Evolutionary conservation across 2,329 filamentous ascomycete genomes (phyloP), one percentile per base, ranked within the genome.

Genomic region (Mycogone perniciosa): DNA sequence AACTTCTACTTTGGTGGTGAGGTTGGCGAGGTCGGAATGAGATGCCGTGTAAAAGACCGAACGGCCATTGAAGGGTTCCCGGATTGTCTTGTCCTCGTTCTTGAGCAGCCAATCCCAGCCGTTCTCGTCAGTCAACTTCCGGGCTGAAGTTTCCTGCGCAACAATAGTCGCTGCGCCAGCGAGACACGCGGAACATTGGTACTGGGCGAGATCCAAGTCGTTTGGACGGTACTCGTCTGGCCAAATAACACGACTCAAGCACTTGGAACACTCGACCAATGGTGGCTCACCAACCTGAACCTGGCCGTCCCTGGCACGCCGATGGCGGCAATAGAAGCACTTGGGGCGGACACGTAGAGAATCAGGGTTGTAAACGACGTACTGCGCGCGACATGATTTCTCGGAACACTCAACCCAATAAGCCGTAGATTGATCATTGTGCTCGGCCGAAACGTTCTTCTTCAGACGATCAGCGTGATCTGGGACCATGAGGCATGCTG

Each of bases 321-420:
- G 46, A 5, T 66, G 59, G 9, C 74, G 70, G 56, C 75, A 78
- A 60, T 72, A 77, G 58, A 71, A 64, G 58, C 76, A 78, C 58
- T 78, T 78, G 31, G 75, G 57, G 1, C 69, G 70, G 1, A 75
- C 70, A 0, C 63, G 66, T n/a, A 77, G 64, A 1, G 57, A 55
- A 3, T 67, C 60, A 2, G 66, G 57, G 39, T 72, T 67, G 57
- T 79, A 78, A 4, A 77, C 71, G 30, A 77, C 69, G 55, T 78
- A 79, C 58, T 77, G 74, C 1, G 68, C 72, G 8, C 74, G 67
- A 59, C 76, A 79, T 7, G 59, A 58, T 1, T 44, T 50, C n/a
- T 66, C 61, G 35, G 54, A 61, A 56, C 76, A 79, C 58, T 78
- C 75, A 1, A 76, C 72, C 76, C 76, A 79, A 11, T 65, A 63